Base-by-base conservation (phyloP, 306 rosid genomes). In the Malus asiatica region DNA sequence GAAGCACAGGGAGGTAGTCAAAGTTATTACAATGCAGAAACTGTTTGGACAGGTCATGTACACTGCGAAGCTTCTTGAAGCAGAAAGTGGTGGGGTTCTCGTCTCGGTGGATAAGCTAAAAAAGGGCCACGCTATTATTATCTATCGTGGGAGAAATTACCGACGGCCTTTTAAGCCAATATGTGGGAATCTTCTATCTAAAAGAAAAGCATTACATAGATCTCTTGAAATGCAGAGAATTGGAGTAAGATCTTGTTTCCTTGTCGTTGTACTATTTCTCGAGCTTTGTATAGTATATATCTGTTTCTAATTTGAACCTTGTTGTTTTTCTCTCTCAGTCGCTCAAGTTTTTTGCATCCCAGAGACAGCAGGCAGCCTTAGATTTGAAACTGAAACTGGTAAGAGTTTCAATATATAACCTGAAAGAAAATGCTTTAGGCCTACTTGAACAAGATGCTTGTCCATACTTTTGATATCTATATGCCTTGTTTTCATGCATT, bases 1-100 rank as follows among this genome's bases (percentile, higher is more conserved):
- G 98, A 93, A 93, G 82, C 87, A 88, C 83, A 91, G 90, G 79
- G 98, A 93, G 88, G 84, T 93, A 20, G 97, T 82, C n/a, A 93
- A 91, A 80, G 92, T 93, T 68, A 86, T 93, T 57, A 89, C 96
- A 3, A 93, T 84, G 96, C 98, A 93, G 85, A 91, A 82, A 84
- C 65, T 55, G 61, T 75, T 84, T 60, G 76, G 72, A 29, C 90
- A 75, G 77, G 93, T 91, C 82, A 77, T 84, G 42, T 20, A 82
- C 84, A 93, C 97, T 46, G 90, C 98, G 66, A 88, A 74, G 67
- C 35, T 73, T 32, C 89, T 93, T 72, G 97, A 88, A 77, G 80
- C 84, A 81, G 96, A 89, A 84, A 93, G 96, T 38, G 93, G 98
- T 62, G 97, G 98, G 78, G 51, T 89, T 74, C 77, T 93, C 74